Evolutionary conservation across 2,329 filamentous ascomycete genomes (phyloP).

Genomic region (Trichoderma sp.): DNA sequence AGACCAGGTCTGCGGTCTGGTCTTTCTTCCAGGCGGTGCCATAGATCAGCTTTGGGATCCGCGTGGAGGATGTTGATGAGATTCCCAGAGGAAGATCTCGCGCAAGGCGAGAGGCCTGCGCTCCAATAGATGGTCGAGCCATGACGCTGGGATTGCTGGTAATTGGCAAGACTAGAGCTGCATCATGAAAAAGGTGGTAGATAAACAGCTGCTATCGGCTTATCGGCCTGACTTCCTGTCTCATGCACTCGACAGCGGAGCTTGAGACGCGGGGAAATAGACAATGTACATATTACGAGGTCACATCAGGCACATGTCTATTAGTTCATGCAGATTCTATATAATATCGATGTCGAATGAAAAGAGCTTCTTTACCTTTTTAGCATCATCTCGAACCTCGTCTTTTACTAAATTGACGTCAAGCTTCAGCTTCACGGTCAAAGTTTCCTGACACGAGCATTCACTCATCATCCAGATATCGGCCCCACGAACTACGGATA

Average conservation of each 20-base stretch:
- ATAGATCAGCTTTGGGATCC: conserved; percentile 63
- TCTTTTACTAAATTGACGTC: too few relatives aligned
- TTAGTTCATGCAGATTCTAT: background rate
- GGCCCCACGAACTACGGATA: background rate
- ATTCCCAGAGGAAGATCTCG: conserved; percentile 41
- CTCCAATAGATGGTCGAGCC: conserved; percentile 29
- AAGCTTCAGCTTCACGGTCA: background rate
- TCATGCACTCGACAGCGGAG: background rate
- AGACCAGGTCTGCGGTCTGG: conserved; percentile 65
- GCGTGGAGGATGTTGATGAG: conserved; percentile 32
- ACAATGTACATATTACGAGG: background rate
- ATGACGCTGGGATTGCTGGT: conserved; percentile 21
- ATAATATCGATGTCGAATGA: background rate
- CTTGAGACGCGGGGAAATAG: conserved; percentile 11
- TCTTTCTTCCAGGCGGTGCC: conserved; percentile 87
- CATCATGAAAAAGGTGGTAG: background rate
- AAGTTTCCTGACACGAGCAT: background rate
- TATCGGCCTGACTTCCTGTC: background rate
- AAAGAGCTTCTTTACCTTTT: background rate
- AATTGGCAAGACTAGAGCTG: background rate
- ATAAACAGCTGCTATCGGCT: background rate
- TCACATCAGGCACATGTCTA: background rate
- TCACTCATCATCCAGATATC: background rate
- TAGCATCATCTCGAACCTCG: background rate
- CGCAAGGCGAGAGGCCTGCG: conserved; percentile 37